Conservation (phyloP, 768 basidiomycete species). For the Mycena albidolilacea region DNA sequence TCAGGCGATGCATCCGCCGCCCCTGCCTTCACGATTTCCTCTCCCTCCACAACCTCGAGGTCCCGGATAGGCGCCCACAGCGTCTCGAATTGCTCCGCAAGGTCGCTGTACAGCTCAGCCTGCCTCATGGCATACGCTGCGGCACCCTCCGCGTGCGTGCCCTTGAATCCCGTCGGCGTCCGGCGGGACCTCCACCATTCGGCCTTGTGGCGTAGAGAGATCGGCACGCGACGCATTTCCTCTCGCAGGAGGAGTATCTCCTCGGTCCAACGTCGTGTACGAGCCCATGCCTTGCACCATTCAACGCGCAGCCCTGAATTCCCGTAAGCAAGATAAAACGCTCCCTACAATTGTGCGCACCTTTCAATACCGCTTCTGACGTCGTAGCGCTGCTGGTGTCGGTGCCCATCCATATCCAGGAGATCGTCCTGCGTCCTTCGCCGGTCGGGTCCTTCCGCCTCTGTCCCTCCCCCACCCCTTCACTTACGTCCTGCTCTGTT, state of each 20-base stretch:
- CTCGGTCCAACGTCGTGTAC: neutral
- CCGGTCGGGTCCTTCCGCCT: neutral
- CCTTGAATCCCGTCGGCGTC: neutral
- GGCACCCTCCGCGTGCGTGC: neutral
- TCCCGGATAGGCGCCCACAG: neutral
- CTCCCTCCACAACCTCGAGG: neutral
- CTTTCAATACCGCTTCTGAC: neutral
- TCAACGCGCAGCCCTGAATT: neutral
- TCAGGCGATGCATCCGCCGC: neutral
- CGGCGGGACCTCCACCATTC: neutral
- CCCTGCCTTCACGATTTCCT: neutral
- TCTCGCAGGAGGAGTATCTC: neutral
- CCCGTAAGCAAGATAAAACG: neutral
- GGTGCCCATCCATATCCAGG: neutral
- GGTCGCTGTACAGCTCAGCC: neutral
- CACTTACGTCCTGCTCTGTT: neutral
- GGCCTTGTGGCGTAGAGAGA: neutral
- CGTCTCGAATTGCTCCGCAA: neutral
- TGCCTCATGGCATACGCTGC: neutral
- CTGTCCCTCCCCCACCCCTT: neutral
- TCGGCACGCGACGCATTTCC: neutral
- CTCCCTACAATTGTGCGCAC: neutral
- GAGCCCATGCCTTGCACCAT: slow-evolving; percentile 3
- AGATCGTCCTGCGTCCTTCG: neutral
- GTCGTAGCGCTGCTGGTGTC: neutral